These are phyloP conservation scores for Agaricales sp. DNA, from an alignment of 1,284 basidiomycete genomes.

Conservation along the genomic window DNA sequence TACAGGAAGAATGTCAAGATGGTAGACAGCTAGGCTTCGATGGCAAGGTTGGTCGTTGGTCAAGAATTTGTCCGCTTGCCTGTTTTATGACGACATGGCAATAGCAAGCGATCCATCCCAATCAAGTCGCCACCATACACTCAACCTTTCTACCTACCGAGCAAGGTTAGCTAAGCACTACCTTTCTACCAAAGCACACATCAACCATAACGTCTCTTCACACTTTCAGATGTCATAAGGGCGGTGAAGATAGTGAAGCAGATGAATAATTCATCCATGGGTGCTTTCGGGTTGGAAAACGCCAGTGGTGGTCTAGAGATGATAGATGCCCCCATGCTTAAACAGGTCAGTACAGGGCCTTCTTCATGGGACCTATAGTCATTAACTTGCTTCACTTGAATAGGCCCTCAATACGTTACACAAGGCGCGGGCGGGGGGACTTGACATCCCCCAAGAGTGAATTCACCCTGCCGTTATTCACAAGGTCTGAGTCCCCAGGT, in stretches of 20 bases:
- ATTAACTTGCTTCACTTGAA: slow-evolving; percentile 1
- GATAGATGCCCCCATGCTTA: slow-evolving; percentile 92
- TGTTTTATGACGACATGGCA: too few relatives aligned
- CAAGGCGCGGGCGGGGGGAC: background rate
- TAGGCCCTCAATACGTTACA: too few relatives aligned
- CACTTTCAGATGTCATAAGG: slow-evolving; percentile 68
- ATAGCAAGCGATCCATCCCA: slow-evolving; percentile 92
- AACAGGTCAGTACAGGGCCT: too few relatives aligned
- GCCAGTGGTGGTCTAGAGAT: slow-evolving; percentile 66
- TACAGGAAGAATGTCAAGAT: slow-evolving; percentile 72
- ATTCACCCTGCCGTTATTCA: too few relatives aligned
- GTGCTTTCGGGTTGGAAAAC: slow-evolving; percentile 55
- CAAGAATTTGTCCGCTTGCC: too few relatives aligned
- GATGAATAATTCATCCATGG: slow-evolving; percentile 45
- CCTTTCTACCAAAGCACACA: slow-evolving; percentile 1
- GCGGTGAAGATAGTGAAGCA: slow-evolving; percentile 65
- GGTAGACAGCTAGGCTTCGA: slow-evolving; percentile 74
- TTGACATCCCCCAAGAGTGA: background rate
- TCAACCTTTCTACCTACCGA: slow-evolving; percentile 69
- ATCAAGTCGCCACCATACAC: slow-evolving; percentile 76
- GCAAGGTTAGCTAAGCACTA: slow-evolving; percentile 38
- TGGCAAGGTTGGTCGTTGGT: slow-evolving; percentile 55
- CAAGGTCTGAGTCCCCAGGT: too few relatives aligned
- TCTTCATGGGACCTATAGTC: slow-evolving; percentile 20
- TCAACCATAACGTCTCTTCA: slow-evolving; percentile 1